Base-by-base conservation (phyloP, 2,329 filamentous ascomycete species). In the Lecanicillium sp. region DNA sequence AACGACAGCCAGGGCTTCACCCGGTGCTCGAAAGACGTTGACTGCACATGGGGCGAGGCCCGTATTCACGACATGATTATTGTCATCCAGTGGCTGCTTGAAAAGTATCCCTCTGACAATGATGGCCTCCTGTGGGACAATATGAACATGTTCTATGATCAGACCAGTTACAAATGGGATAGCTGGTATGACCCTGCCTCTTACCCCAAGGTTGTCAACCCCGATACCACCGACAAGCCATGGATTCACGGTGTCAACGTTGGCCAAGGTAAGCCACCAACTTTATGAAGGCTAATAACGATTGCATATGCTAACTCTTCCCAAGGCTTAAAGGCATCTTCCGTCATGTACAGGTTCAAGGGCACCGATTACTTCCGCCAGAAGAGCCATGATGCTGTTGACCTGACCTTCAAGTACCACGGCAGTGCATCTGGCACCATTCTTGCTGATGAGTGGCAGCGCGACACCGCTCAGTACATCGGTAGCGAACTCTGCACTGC, bases 1-100 rank as follows among this genome's bases (percentile, higher is more conserved):
- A 52, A 75, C 40, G 65, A 75, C 45, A 67, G 66, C 32, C 64
- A 64, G 2, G 75, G 75, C 0, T 65, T 72, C 38, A 53, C 71
- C 13, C 59, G 59, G 36, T 65, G 67, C 20, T 48, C 55, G 2
- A 61, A 61, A 3, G 64, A 70, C 40, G 49, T 58, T 11, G 38
- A 52, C 46, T 47, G 56, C 51, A 32, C 55, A 50, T 52, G 62
- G 62, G 25, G 51, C 45, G 18, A 52, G 19, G 56, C 51, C 15
- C 51, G 63, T 13, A 54, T 59, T 16, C 62, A 64, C 25, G 63
- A 66, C 40, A 51, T 63, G 38, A 55, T 60, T 27, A 60, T 62
- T 20, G 53, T 60, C 1, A 48, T 66, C 6, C 60, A 65, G 43
- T 64, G 61, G 60, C 45, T 64, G n/a, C 52, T 58, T 17, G 57